phyloP scores from a whole-genome alignment of 2,329 filamentous ascomycete genomes.

The Trichophyton benhamiae region DNA sequence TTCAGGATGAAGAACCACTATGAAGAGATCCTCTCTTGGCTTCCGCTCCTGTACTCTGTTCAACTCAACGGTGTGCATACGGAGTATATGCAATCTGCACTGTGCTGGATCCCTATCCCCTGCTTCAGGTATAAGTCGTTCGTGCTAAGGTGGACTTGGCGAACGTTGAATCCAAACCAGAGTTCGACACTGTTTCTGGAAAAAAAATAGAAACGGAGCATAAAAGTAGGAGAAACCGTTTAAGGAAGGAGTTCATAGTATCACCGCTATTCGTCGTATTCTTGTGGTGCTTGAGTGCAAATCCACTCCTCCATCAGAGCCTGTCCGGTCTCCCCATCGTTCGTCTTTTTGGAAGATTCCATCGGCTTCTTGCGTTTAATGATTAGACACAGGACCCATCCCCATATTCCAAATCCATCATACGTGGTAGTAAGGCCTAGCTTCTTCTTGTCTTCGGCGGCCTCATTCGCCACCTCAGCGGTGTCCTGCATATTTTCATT shows the following conservation, averaged over 20 bases:
- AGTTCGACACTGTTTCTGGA: not conserved
- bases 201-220: too few species aligned
- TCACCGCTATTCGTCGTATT: slow-evolving; percentile 22
- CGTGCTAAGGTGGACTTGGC: not conserved
- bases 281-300: slow-evolving; percentile 51
- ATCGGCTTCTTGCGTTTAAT: slow-evolving; percentile 53
- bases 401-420: slow-evolving; percentile 92
- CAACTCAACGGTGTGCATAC: not conserved
- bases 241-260: not conserved
- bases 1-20: not conserved
- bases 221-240: not conserved
- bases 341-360: slow-evolving; percentile 25
- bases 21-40: not conserved
- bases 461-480: slow-evolving; percentile 9
- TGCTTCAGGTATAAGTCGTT: not conserved
- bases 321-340: slow-evolving; percentile 28
- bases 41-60: not conserved
- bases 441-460: slow-evolving; percentile 67
- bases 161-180: not conserved
- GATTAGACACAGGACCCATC: slow-evolving; percentile 80
- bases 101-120: not conserved
- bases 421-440: slow-evolving; percentile 74
- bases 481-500: slow-evolving; percentile 30
- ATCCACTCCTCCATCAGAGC: slow-evolving; percentile 79
- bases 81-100: not conserved